These are phyloP conservation scores for Cercospora canescens DNA, from an alignment of 2,329 filamentous ascomycete species.

Conservation along the genomic window DNA sequence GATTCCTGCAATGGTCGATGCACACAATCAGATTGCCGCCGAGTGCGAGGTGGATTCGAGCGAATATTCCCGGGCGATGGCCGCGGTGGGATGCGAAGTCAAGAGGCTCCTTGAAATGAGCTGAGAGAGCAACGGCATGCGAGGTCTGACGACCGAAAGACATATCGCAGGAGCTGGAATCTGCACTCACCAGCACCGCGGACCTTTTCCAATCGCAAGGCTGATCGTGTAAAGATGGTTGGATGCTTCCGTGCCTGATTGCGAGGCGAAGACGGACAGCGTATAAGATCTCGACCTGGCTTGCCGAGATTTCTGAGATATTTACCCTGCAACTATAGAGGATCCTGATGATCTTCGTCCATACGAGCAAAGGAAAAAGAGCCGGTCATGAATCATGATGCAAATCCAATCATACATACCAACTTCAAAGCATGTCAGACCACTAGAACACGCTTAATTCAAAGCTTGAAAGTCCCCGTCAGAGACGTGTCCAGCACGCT, in stretches of 20 bases:
- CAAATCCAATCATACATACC: not conserved
- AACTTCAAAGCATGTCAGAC: conserved; percentile 7
- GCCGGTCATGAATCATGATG: not conserved
- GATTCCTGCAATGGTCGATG: conserved; percentile 20
- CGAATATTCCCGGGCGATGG: conserved; percentile 13
- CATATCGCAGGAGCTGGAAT: too few relatives aligned
- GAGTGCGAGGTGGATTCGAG: not conserved
- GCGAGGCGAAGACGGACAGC: too few relatives aligned
- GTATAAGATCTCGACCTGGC: too few relatives aligned
- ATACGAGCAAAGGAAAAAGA: not conserved
- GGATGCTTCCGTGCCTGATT: too few relatives aligned
- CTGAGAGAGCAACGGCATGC: not conserved
- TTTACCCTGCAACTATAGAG: not conserved
- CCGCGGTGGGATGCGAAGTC: conserved; percentile 5
- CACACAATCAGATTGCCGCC: conserved; percentile 12
- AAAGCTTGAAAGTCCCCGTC: conserved; percentile 23
- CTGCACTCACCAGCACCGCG: too few relatives aligned
- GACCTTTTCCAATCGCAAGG: too few relatives aligned
- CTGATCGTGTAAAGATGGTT: too few relatives aligned
- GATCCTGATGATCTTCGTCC: not conserved
- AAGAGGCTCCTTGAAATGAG: not conserved
- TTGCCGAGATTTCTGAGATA: too few relatives aligned
- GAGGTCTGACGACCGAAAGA: not conserved
- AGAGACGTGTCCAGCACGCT: conserved; percentile 37
- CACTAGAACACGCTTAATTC: too few relatives aligned